These are phyloP conservation scores for Naumovozyma castellii DNA, from an alignment of 805 yeast species.

Conservation along the genomic window DNA sequence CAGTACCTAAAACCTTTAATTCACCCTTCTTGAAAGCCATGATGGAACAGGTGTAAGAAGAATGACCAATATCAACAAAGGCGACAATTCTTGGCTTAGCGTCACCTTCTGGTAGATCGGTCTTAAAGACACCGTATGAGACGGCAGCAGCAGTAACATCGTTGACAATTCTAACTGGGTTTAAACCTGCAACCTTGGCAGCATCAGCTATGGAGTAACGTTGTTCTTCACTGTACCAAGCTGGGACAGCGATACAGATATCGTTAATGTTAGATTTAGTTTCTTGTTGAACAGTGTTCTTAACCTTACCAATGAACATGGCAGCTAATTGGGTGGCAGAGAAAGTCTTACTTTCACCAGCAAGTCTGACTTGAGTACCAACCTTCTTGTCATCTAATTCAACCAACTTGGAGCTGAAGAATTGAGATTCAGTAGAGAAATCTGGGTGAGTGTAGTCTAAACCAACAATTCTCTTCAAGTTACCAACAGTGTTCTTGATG, in stretches of 20 bases:
- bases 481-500: slow-evolving; percentile 89
- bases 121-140: slow-evolving; percentile 96
- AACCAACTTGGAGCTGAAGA: slow-evolving; percentile 60
- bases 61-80: slow-evolving; percentile 92
- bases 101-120: slow-evolving; percentile 73
- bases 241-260: slow-evolving; percentile 89
- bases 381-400: slow-evolving; percentile 61
- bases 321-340: slow-evolving; percentile 84
- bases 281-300: slow-evolving; percentile 67
- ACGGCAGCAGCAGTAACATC: slow-evolving; percentile 98
- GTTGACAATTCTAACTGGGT: slow-evolving; percentile 95
- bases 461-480: slow-evolving; percentile 86
- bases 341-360: slow-evolving; percentile 69
- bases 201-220: slow-evolving; percentile 95
- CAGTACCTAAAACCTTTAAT: slow-evolving; percentile 81
- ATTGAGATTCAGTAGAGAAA: slow-evolving; percentile 61
- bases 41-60: slow-evolving; percentile 81
- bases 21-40: slow-evolving; percentile 92
- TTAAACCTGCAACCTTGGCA: slow-evolving; percentile 85
- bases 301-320: slow-evolving; percentile 87
- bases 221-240: slow-evolving; percentile 92
- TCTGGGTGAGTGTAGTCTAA: slow-evolving; percentile 58
- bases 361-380: slow-evolving; percentile 77
- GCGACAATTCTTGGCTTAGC: slow-evolving; percentile 84
- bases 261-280: slow-evolving; percentile 69